Conservation (phyloP, 2,329 filamentous ascomycete genomes). For the Fusarium sp. region DNA sequence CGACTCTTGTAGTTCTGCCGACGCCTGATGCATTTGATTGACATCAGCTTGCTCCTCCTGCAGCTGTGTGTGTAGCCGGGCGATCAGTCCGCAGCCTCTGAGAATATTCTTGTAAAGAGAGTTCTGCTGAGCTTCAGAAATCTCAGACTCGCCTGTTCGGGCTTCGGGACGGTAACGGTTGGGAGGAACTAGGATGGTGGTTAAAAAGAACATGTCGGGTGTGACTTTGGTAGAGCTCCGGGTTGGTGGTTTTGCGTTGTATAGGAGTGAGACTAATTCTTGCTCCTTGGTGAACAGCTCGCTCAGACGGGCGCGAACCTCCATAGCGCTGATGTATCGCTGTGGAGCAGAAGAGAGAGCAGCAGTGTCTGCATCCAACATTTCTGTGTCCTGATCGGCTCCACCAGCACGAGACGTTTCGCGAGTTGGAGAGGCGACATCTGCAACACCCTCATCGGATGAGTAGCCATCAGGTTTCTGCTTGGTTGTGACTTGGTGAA, state of each 20-base stretch:
- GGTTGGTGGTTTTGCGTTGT: constrained; percentile 77
- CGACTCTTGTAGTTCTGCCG: constrained; percentile 85
- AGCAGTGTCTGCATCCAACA: constrained; percentile 50
- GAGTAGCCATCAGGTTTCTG: constrained; percentile 60
- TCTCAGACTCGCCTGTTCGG: constrained; percentile 81
- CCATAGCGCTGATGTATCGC: constrained; percentile 83
- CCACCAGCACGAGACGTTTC: constrained; percentile 57
- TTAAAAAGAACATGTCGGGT: constrained; percentile 95
- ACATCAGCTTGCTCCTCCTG: constrained; percentile 65
- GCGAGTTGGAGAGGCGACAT: constrained; percentile 67
- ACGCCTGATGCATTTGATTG: constrained; percentile 82
- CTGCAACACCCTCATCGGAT: constrained; percentile 78
- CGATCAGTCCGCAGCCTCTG: constrained; percentile 78
- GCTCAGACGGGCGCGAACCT: constrained; percentile 82
- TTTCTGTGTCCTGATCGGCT: constrained; percentile 59
- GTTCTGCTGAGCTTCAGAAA: constrained; percentile 92
- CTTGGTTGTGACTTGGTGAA: constrained; percentile 54
- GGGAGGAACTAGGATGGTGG: constrained; percentile 87
- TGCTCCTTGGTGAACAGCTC: constrained; percentile 89
- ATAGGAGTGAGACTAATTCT: constrained; percentile 86
- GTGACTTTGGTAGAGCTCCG: constrained; percentile 71
- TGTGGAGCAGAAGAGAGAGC: constrained; percentile 59
- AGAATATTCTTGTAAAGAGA: constrained; percentile 88
- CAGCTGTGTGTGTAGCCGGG: constrained; percentile 73
- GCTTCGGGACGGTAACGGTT: constrained; percentile 93